Conservation (phyloP, 495 filamentous ascomycete species). For the Articulospora tetracladia region DNA sequence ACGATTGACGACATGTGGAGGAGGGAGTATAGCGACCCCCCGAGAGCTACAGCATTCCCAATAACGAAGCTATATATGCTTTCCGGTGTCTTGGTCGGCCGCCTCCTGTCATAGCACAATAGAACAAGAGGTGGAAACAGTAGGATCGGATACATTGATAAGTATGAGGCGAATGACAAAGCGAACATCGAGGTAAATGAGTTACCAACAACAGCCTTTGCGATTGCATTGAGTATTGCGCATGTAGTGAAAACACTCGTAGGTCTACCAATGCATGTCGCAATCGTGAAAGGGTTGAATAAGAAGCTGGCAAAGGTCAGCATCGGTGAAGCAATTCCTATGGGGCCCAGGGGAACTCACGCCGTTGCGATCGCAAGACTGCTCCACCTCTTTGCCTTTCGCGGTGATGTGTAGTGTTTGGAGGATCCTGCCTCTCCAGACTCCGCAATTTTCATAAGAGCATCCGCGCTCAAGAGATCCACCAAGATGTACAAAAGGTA, state of each 20-base stretch:
- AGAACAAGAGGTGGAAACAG: conserved; percentile 79
- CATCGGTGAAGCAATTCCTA: not conserved
- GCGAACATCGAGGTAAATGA: conserved; percentile 79
- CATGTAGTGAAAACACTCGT: conserved; percentile 89
- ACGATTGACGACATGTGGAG: conserved; percentile 70
- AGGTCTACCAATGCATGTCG: conserved; percentile 87
- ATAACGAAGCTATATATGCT: conserved; percentile 41
- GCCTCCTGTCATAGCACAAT: conserved; percentile 71
- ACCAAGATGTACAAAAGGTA: conserved; percentile 76
- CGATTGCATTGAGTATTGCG: conserved; percentile 79
- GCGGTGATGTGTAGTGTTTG: conserved; percentile 68
- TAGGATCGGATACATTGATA: conserved; percentile 87
- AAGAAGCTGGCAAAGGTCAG: conserved; percentile 57
- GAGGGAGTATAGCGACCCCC: conserved; percentile 45
- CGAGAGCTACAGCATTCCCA: conserved; percentile 44
- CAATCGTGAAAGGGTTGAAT: conserved; percentile 93
- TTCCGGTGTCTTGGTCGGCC: conserved; percentile 28
- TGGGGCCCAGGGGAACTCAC: conserved; percentile 40
- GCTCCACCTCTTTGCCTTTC: conserved; percentile 75
- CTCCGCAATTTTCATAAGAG: conserved; percentile 78
- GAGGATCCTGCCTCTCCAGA: conserved; percentile 73
- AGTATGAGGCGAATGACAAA: conserved; percentile 80
- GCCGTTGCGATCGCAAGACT: conserved; percentile 73
- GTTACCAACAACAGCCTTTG: conserved; percentile 73
- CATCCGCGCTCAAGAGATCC: conserved; percentile 78